Percentiles rank a stretch among this genome's conserved stretches.
Evolutionary conservation across 169 alveolate species (phyloP).

Genomic region (Haemoproteus tartakovskyi): DNA sequence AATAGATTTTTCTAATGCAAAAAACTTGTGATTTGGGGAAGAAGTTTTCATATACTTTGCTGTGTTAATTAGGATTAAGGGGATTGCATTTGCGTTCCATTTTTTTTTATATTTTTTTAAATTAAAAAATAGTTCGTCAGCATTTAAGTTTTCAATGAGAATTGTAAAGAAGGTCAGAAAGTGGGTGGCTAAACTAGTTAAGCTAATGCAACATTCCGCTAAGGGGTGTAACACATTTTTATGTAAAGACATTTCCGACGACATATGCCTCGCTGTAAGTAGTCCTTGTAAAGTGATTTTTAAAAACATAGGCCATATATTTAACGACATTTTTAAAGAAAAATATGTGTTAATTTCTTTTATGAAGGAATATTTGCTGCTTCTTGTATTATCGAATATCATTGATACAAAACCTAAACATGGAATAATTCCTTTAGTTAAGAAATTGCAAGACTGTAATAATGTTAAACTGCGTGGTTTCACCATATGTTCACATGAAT

Average conservation of each 20-base stretch:
- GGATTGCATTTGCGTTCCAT: slow-evolving; percentile 17
- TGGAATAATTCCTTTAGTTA: slow-evolving; percentile 63
- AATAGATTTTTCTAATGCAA: slow-evolving; percentile 59
- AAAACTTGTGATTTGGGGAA: slow-evolving; percentile 45
- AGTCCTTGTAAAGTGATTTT: slow-evolving; percentile 56
- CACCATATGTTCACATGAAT: slow-evolving; percentile 50
- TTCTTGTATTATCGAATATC: slow-evolving; percentile 42
- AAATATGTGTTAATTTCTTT: slow-evolving; percentile 56
- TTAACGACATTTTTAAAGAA: slow-evolving; percentile 66
- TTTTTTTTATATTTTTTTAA: slow-evolving; percentile 18
- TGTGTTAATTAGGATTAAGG: slow-evolving; percentile 46
- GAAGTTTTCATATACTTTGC: slow-evolving; percentile 62
- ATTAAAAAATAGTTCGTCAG: slow-evolving; percentile 42
- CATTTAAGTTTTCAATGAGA: slow-evolving; percentile 50
- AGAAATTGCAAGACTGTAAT: slow-evolving; percentile 50
- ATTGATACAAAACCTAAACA: slow-evolving; percentile 60
- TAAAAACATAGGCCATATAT: slow-evolving; percentile 66
- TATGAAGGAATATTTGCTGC: slow-evolving; percentile 27
- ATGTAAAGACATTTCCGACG: slow-evolving; percentile 63
- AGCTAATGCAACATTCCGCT: slow-evolving; percentile 54
- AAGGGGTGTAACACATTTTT: slow-evolving; percentile 54
- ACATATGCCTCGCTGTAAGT: slow-evolving; percentile 49
- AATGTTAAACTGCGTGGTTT: slow-evolving; percentile 55
- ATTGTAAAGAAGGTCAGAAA: slow-evolving; percentile 57
- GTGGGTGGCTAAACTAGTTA: slow-evolving; percentile 64